A percentile compares a stretch with the other conserved stretches of the same genome.
Evolutionary conservation across 2,329 filamentous ascomycete species (phyloP).

Genomic region (Cladophialophora exuberans): DNA sequence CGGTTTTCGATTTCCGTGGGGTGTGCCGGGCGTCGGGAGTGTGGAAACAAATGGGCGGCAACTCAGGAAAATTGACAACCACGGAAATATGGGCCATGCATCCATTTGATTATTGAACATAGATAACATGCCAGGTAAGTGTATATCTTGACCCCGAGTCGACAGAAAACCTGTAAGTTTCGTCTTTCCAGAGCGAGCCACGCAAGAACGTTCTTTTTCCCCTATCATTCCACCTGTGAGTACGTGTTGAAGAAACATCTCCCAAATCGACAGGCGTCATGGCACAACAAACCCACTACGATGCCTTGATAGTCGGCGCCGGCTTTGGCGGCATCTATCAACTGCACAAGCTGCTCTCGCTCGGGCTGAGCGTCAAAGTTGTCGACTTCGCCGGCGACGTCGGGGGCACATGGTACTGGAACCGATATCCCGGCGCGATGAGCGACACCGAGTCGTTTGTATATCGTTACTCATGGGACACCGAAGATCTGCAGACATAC

Average conservation of each 20-base stretch:
- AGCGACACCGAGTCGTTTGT: constrained; percentile 26
- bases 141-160: too few relatives aligned
- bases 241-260: background rate
- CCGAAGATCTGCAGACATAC: constrained; percentile 24
- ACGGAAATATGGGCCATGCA: too few relatives aligned
- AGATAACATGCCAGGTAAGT: too few relatives aligned
- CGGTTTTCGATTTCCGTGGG: constrained; percentile 17
- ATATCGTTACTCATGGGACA: constrained; percentile 46
- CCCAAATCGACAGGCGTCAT: background rate
- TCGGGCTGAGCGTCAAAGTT: constrained; percentile 52
- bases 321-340: constrained; percentile 52
- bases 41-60: background rate
- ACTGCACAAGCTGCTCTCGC: constrained; percentile 56
- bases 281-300: constrained; percentile 14
- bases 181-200: too few relatives aligned
- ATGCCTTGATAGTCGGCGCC: constrained; percentile 37
- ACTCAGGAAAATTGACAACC: background rate
- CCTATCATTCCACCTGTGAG: too few relatives aligned
- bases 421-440: constrained; percentile 45
- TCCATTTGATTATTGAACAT: too few relatives aligned
- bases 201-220: too few relatives aligned
- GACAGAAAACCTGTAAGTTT: too few relatives aligned
- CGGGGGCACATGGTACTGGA: constrained; percentile 44
- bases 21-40: background rate
- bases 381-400: constrained; percentile 56